These are phyloP conservation scores for Schwanniomyces yamadae DNA, from an alignment of 805 yeast species.

Conservation along the genomic window DNA sequence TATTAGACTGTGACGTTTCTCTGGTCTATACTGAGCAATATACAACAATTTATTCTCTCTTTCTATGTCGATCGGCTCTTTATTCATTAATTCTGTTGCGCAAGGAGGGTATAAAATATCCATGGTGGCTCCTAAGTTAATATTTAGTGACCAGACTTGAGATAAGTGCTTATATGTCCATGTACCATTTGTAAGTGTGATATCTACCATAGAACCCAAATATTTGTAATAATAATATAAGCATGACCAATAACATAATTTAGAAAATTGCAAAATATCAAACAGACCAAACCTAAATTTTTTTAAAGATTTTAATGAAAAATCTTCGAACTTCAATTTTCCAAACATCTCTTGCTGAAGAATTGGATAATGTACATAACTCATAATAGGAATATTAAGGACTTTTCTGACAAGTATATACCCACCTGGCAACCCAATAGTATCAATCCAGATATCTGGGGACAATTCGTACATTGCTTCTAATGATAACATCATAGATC, in stretches of 20 bases:
- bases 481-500: constrained; percentile 64
- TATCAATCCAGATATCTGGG: constrained; percentile 93
- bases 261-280: constrained; percentile 35
- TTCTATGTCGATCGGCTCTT: constrained; percentile 9
- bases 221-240: constrained; percentile 63
- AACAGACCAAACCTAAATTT: constrained; percentile 14
- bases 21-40: constrained; percentile 93
- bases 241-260: constrained; percentile 66
- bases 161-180: constrained; percentile 86
- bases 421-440: constrained; percentile 90
- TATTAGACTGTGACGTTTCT: constrained; percentile 80
- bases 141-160: constrained; percentile 57
- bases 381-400: constrained; percentile 69
- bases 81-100: constrained; percentile 55
- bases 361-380: constrained; percentile 95
- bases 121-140: constrained; percentile 19
- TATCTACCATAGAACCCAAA: constrained; percentile 64
- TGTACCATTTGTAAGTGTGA: constrained; percentile 76
- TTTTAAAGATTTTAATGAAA: constrained; percentile 14
- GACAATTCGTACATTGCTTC: constrained; percentile 67
- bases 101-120: constrained; percentile 85
- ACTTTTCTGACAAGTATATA: constrained; percentile 63
- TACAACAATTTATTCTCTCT: constrained; percentile 49
- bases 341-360: constrained; percentile 84
- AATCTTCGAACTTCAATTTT: constrained; percentile 43